Evolutionary conservation across 2,329 filamentous ascomycete species (phyloP).

Genomic region (Fusarium sp.): DNA sequence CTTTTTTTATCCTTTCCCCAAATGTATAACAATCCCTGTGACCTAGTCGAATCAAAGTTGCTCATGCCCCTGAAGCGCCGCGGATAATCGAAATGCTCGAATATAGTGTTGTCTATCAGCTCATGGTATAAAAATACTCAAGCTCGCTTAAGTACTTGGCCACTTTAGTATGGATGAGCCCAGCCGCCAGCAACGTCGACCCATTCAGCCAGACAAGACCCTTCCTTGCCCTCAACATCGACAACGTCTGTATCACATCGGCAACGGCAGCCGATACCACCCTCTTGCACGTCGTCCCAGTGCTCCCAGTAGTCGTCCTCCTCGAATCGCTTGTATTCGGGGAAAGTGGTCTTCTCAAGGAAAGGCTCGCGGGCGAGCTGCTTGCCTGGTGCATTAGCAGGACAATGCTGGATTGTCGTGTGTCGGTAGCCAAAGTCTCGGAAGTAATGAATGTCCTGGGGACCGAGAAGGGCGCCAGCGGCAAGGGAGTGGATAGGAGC

Average conservation of each 20-base stretch:
- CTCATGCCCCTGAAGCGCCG: constrained; percentile 31
- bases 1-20: constrained; percentile 31
- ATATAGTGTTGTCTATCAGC: constrained; percentile 1
- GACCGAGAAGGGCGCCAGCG: constrained; percentile 84
- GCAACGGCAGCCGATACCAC: constrained; percentile 96
- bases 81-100: constrained; percentile 17
- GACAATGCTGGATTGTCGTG: constrained; percentile 98
- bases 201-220: constrained; percentile 95
- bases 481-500: constrained; percentile 98
- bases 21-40: constrained; percentile 28
- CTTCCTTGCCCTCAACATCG: constrained; percentile 97
- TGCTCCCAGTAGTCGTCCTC: constrained; percentile 97
- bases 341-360: constrained; percentile 81
- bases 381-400: constrained; percentile 89
- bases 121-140: neutral
- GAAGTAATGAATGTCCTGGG: constrained; percentile 96
- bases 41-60: constrained; percentile 34
- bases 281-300: constrained; percentile 88
- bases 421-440: constrained; percentile 98
- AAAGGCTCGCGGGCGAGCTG: constrained; percentile 85
- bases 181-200: constrained; percentile 96
- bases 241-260: constrained; percentile 97
- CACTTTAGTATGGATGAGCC: constrained; percentile 63
- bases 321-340: constrained; percentile 85
- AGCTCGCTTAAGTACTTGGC: constrained; percentile 7